phyloP scores from a whole-genome alignment of 1,139 yeast genomes.

The Tardiomyces blankii region DNA sequence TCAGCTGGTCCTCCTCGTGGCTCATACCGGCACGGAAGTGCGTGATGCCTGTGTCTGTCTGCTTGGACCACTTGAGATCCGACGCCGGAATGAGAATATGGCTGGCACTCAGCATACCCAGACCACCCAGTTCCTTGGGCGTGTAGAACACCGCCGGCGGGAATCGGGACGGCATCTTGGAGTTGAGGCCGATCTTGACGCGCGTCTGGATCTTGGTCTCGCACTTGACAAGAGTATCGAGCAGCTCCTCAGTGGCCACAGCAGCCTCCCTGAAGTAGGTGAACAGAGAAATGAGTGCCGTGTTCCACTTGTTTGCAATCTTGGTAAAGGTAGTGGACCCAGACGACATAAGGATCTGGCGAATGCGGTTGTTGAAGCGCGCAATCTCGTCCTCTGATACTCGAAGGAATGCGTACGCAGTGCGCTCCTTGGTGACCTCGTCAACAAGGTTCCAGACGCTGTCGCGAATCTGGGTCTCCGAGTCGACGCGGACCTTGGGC shows the following conservation, averaged over 20 bases:
- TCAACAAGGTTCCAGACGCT: constrained; percentile 88
- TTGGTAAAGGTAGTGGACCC: constrained; percentile 95
- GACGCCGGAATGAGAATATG: constrained; percentile 92
- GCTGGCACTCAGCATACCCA: constrained; percentile 96
- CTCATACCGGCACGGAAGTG: constrained; percentile 94
- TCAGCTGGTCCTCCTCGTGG: constrained; percentile 61
- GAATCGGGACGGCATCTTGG: constrained; percentile 97
- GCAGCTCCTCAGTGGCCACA: constrained; percentile 63
- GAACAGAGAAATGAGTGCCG: constrained; percentile 76
- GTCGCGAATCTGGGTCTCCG: constrained; percentile 37
- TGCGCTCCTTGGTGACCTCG: constrained; percentile 65
- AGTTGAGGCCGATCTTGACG: constrained; percentile 88
- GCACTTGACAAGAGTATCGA: constrained; percentile 77
- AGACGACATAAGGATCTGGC: constrained; percentile 89
- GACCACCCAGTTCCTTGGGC: constrained; percentile 93
- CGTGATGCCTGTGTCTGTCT: constrained; percentile 89
- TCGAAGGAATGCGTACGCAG: constrained; percentile 79
- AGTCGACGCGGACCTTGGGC: constrained; percentile 54
- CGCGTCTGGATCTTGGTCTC: constrained; percentile 92
- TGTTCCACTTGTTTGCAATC: constrained; percentile 94
- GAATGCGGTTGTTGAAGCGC: constrained; percentile 68
- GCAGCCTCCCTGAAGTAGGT: constrained; percentile 92
- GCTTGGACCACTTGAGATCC: constrained; percentile 83
- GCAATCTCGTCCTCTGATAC: constrained; percentile 76
- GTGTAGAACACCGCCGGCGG: constrained; percentile 99